Conservation (phyloP, 768 basidiomycete species). For the Filobasidium wieringae region DNA sequence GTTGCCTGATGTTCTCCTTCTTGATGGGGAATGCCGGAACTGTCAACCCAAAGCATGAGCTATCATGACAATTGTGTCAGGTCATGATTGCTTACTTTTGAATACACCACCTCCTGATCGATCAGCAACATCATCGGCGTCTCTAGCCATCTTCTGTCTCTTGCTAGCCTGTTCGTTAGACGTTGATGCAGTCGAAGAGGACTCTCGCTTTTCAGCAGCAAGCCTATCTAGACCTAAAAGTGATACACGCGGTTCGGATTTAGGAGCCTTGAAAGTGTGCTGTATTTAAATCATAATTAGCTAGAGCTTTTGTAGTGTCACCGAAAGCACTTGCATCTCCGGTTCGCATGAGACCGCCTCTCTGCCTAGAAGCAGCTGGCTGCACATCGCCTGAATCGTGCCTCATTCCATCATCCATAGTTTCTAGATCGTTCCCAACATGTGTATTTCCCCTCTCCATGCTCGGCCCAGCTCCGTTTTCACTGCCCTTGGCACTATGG, state of each 20-base stretch:
- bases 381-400: slow-evolving; percentile 71
- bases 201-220: slow-evolving; percentile 73
- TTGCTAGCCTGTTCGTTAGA: slow-evolving; percentile 34
- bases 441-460: slow-evolving; percentile 7
- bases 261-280: slow-evolving; percentile 70
- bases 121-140: slow-evolving; percentile 47
- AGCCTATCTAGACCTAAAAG: slow-evolving; percentile 76
- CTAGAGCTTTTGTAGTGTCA: not conserved
- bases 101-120: slow-evolving; percentile 53
- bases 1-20: slow-evolving; percentile 53
- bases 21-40: slow-evolving; percentile 64
- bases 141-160: slow-evolving; percentile 55
- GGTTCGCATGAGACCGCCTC: slow-evolving; percentile 62
- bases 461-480: not conserved
- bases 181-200: slow-evolving; percentile 17
- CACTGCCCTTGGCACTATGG: slow-evolving; percentile 31
- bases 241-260: slow-evolving; percentile 64
- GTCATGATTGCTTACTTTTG: slow-evolving; percentile 59
- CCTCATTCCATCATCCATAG: slow-evolving; percentile 55
- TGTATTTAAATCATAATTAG: not conserved
- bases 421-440: slow-evolving; percentile 14
- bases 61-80: not conserved
- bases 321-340: slow-evolving; percentile 37
- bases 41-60: slow-evolving; percentile 31
- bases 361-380: slow-evolving; percentile 62